A percentile compares a stretch with the other conserved stretches of the same genome.
These are phyloP conservation scores for Rhodosporidiobolus sp. DNA, from an alignment of 768 basidiomycete species.

Conservation along the genomic window DNA sequence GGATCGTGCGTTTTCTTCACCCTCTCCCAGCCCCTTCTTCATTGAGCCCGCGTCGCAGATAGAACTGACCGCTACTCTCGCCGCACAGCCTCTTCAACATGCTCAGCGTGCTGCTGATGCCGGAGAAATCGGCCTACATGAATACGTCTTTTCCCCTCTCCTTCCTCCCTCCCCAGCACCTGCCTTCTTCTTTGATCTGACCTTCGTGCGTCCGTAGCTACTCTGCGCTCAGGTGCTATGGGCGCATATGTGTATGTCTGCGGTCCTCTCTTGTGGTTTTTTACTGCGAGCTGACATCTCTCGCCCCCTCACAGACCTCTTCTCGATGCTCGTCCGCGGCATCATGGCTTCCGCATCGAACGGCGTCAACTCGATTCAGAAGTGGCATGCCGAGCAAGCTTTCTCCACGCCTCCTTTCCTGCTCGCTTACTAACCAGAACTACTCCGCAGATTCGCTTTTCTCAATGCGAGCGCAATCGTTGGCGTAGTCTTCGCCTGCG, in stretches of 20 bases:
- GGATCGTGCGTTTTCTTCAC: neutral
- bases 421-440: neutral
- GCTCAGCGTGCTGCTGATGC: conserved; percentile 12
- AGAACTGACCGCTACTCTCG: conserved; percentile 6
- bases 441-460: neutral
- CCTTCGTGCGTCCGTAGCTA: neutral
- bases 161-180: no score
- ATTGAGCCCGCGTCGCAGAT: conserved; percentile 5
- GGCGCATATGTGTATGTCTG: conserved; percentile 13
- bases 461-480: neutral
- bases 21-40: neutral
- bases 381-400: conserved; percentile 18
- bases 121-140: neutral
- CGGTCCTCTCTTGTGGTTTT: neutral
- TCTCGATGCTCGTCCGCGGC: neutral
- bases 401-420: neutral
- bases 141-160: neutral
- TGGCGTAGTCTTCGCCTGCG: neutral
- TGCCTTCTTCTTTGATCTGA: neutral
- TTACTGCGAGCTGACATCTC: neutral
- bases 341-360: neutral
- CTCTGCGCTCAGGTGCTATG: neutral
- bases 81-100: conserved; percentile 7
- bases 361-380: conserved; percentile 12
- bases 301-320: neutral